A percentile compares a stretch with the other conserved stretches of the same genome.
Conservation (phyloP, 257 asterid genomes). For the Scutellaria baicalensis region DNA sequence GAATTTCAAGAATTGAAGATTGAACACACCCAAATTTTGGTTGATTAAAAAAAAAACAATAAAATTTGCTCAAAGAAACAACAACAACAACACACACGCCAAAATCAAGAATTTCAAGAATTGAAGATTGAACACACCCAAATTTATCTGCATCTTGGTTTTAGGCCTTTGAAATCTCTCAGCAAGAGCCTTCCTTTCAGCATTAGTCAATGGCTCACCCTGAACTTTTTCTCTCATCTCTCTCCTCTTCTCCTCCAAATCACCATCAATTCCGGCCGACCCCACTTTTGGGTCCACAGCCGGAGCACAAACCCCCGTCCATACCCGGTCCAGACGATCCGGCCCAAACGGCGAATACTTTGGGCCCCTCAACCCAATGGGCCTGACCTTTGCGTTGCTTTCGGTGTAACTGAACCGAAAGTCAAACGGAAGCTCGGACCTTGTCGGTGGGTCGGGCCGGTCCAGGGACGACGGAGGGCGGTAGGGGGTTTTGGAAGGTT, state of each 20-base stretch:
- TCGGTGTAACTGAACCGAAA: constrained; percentile 96
- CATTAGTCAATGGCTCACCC: constrained; percentile 66
- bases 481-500: constrained; percentile 48
- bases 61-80: no score
- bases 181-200: constrained; percentile 71
- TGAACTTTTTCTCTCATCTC: constrained; percentile 43
- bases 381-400: constrained; percentile 54
- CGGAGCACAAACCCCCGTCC: constrained; percentile 98
- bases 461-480: constrained; percentile 89
- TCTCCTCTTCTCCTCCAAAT: constrained; percentile 70
- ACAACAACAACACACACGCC: no score
- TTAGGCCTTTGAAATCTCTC: constrained; percentile 63
- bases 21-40: no score
- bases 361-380: constrained; percentile 91
- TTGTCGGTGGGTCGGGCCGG: constrained; percentile 32
- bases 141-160: constrained; percentile 74
- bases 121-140: constrained; percentile 39
- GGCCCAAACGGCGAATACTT: constrained; percentile 98
- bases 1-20: no score
- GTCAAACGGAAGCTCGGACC: constrained; percentile 77
- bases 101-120: neutral
- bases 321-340: constrained; percentile 56
- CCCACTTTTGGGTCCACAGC: constrained; percentile 71
- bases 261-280: constrained; percentile 39
- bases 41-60: neutral